These are phyloP conservation scores for Oryza coarctata DNA, from an alignment of 176 grass and related monocot species.

Conservation along the genomic window DNA sequence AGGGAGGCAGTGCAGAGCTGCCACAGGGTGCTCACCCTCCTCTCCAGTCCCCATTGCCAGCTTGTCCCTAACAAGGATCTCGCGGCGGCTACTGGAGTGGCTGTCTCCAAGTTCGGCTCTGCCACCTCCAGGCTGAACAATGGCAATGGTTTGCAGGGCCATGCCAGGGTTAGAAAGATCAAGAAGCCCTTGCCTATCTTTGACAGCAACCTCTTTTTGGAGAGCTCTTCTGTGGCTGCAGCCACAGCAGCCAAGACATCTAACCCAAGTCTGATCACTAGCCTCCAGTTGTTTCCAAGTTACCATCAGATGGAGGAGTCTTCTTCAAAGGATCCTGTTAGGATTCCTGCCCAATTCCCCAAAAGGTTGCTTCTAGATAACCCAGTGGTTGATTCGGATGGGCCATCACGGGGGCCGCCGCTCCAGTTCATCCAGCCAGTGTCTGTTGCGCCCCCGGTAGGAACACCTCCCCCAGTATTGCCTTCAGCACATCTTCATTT, in stretches of 20 bases:
- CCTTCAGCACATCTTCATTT: slow-evolving; percentile 68
- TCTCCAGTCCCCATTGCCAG: slow-evolving; percentile 60
- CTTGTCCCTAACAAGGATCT: slow-evolving; percentile 58
- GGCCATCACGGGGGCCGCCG: not conserved
- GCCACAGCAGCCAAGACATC: slow-evolving; percentile 11
- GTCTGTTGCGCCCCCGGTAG: slow-evolving; percentile 34
- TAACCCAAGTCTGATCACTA: slow-evolving; percentile 26
- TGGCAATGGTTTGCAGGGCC: slow-evolving; percentile 59
- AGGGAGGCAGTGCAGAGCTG: slow-evolving; percentile 69
- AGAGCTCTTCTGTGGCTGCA: slow-evolving; percentile 30
- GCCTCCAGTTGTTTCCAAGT: slow-evolving; percentile 69
- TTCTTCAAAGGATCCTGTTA: slow-evolving; percentile 45
- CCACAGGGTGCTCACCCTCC: slow-evolving; percentile 67
- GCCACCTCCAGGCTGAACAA: slow-evolving; percentile 55
- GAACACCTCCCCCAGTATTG: slow-evolving; percentile 28
- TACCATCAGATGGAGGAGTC: slow-evolving; percentile 54
- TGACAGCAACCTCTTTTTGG: slow-evolving; percentile 70
- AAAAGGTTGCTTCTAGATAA: slow-evolving; percentile 63
- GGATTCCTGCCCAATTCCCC: slow-evolving; percentile 59
- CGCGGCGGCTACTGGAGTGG: slow-evolving; percentile 50
- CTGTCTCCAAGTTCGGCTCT: slow-evolving; percentile 64
- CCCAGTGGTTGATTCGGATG: slow-evolving; percentile 6
- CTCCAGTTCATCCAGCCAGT: slow-evolving; percentile 52
- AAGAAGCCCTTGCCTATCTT: slow-evolving; percentile 69
- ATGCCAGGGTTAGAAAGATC: slow-evolving; percentile 67